Evolutionary conservation across 371 early-diverging fungal species (phyloP).

Genomic region (Globomyces sp.): DNA sequence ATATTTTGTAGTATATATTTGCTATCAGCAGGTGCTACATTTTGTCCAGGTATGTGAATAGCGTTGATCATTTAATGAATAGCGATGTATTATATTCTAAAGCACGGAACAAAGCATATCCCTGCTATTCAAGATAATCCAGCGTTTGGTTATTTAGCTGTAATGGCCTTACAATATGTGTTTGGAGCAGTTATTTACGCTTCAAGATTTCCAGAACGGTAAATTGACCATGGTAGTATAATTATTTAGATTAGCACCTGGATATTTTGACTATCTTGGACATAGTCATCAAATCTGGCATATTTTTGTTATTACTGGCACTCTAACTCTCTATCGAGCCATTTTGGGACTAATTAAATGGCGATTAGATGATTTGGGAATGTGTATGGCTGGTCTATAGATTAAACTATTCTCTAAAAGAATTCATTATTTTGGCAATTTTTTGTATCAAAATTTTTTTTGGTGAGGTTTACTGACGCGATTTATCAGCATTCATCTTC

Average conservation of each 20-base stretch:
- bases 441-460: too few relatives aligned
- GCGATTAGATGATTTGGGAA: constrained; percentile 4
- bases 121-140: constrained; percentile 14
- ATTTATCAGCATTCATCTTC: too few relatives aligned
- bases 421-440: too few relatives aligned
- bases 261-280: constrained; percentile 70
- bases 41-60: too few relatives aligned
- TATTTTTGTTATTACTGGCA: constrained; percentile 50
- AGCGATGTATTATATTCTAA: background rate
- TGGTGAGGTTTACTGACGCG: too few relatives aligned
- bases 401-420: background rate
- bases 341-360: constrained; percentile 6
- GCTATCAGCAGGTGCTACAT: too few relatives aligned
- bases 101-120: constrained; percentile 13
- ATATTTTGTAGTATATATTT: too few relatives aligned
- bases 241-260: constrained; percentile 8
- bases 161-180: constrained; percentile 19
- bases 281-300: constrained; percentile 85
- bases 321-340: constrained; percentile 21
- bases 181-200: constrained; percentile 57
- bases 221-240: constrained; percentile 4
- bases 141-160: constrained; percentile 13
- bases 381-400: constrained; percentile 9
- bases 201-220: constrained; percentile 68
- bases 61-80: too few relatives aligned